These are phyloP conservation scores for Arthrobotrys conoides DNA, from an alignment of 2,329 filamentous ascomycete genomes.

Conservation along the genomic window DNA sequence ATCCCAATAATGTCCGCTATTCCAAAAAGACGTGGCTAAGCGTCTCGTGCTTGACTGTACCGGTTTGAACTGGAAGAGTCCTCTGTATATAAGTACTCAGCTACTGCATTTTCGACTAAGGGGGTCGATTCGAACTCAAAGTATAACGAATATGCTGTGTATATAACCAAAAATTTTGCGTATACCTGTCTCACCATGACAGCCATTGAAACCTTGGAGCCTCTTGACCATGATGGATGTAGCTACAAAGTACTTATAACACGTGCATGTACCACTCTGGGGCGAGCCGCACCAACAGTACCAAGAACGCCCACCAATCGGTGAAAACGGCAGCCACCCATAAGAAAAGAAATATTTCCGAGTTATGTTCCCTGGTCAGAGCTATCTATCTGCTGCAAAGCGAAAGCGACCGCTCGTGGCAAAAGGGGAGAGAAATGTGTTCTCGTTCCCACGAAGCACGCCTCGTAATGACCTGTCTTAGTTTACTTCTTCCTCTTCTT, in stretches of 20 bases:
- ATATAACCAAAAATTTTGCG: not conserved
- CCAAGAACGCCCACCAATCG: not conserved
- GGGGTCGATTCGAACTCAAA: not conserved
- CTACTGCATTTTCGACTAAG: not conserved
- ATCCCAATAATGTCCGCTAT: constrained; percentile 5
- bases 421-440: not conserved
- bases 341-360: not conserved
- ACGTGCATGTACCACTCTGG: not conserved
- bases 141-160: constrained; percentile 4
- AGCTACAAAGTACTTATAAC: not conserved
- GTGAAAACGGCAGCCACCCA: not conserved
- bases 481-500: constrained; percentile 14
- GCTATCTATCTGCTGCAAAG: constrained; percentile 4
- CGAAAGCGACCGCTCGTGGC: not conserved
- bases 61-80: not conserved
- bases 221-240: not conserved
- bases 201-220: not conserved
- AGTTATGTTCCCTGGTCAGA: not conserved
- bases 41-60: not conserved
- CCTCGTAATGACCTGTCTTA: constrained; percentile 14
- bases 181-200: not conserved
- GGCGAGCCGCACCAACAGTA: constrained; percentile 2
- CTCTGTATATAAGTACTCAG: constrained; percentile 6
- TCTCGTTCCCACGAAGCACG: constrained; percentile 10
- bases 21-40: not conserved